phyloP scores from a whole-genome alignment of 306 rosid genomes.

The Vigna mungo region DNA sequence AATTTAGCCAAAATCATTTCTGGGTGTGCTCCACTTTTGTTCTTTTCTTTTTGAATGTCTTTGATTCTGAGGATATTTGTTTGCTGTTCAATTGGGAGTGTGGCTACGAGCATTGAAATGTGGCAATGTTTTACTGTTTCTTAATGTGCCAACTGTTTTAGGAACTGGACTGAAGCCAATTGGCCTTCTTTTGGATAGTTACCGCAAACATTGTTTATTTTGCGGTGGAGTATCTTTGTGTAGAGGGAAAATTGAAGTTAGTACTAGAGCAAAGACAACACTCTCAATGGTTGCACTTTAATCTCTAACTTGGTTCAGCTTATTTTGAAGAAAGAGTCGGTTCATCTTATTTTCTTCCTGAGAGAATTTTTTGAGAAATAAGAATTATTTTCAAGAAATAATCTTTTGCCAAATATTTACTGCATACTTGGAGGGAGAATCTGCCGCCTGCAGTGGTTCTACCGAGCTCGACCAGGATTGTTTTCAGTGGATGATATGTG shows the following conservation, averaged over 20 bases:
- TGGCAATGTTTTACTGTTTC: slow-evolving; percentile 21
- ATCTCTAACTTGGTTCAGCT: slow-evolving; percentile 6
- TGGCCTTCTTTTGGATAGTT: slow-evolving; percentile 22
- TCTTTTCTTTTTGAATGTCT: slow-evolving; percentile 9
- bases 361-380: neutral
- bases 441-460: neutral
- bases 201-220: slow-evolving; percentile 5
- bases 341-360: neutral
- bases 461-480: neutral
- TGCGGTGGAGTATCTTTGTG: neutral
- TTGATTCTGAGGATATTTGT: slow-evolving; percentile 13
- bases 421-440: neutral
- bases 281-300: neutral
- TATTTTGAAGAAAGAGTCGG: neutral
- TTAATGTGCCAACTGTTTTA: slow-evolving; percentile 24
- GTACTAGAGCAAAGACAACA: neutral
- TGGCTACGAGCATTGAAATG: slow-evolving; percentile 15
- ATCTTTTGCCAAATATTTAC: neutral
- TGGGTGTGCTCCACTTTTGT: slow-evolving; percentile 24
- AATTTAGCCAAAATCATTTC: slow-evolving; percentile 18
- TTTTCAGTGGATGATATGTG: neutral
- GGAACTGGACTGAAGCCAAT: slow-evolving; percentile 35
- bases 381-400: neutral
- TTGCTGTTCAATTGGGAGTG: slow-evolving; percentile 33
- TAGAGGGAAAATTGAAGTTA: slow-evolving; percentile 3